Percentiles rank a stretch among this genome's conserved stretches.
These are phyloP conservation scores for Penicillium paxilli DNA, from an alignment of 495 filamentous ascomycete species.

Conservation along the genomic window DNA sequence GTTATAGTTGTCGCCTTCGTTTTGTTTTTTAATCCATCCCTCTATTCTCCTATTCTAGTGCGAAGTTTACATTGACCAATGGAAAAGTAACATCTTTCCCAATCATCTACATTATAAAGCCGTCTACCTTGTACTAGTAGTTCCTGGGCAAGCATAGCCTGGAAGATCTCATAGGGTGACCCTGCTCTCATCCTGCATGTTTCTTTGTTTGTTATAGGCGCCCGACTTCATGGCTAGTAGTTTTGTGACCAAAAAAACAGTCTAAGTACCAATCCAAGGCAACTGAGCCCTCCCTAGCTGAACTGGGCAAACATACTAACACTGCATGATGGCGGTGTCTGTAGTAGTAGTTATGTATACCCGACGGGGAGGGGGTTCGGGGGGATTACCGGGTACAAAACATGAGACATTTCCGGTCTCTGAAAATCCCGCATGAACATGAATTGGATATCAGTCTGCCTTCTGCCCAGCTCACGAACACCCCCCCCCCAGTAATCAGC, in stretches of 20 bases:
- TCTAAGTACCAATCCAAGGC: not conserved
- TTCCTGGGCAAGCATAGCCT: too few species aligned
- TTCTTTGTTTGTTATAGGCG: not conserved
- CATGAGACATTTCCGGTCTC: conserved; percentile 8
- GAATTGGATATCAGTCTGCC: not conserved
- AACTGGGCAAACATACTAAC: conserved; percentile 10
- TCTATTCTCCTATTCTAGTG: conserved; percentile 13
- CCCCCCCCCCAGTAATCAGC: too few species aligned
- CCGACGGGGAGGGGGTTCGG: too few species aligned
- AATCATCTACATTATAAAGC: not conserved
- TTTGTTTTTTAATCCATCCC: not conserved
- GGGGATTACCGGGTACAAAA: not conserved
- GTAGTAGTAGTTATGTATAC: too few species aligned
- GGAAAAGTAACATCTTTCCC: conserved; percentile 1
- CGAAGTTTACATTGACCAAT: conserved; percentile 13
- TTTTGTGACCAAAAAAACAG: conserved; percentile 1
- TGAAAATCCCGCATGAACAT: conserved; percentile 8
- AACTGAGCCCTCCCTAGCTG: not conserved
- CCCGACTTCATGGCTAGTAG: not conserved
- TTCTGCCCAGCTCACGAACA: not conserved
- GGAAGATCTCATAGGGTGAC: too few species aligned
- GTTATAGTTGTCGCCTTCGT: not conserved
- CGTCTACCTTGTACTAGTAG: too few species aligned
- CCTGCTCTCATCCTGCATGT: not conserved
- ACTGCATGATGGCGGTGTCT: conserved; percentile 10